Conservation (phyloP, 31 red algal species). For the Odonthalia washingtoniensis region DNA sequence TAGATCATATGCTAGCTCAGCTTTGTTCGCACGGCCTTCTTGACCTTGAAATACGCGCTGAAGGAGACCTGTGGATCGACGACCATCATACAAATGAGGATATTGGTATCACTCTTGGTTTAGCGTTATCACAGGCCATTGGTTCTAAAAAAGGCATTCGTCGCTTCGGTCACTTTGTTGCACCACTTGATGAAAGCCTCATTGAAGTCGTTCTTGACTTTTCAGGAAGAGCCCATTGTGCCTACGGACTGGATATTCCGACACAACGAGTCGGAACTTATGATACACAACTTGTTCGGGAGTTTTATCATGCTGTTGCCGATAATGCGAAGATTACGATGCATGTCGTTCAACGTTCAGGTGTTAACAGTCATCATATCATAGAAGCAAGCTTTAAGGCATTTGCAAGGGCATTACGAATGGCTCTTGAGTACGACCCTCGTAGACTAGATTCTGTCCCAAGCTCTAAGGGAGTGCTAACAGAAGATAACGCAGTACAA, state of each 20-base stretch:
- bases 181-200: slow-evolving; percentile 96
- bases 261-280: slow-evolving; percentile 89
- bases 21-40: slow-evolving; percentile 90
- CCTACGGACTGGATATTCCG: slow-evolving; percentile 76
- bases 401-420: slow-evolving; percentile 92
- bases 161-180: slow-evolving; percentile 92
- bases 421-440: slow-evolving; percentile 89
- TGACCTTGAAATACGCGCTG: slow-evolving; percentile 83
- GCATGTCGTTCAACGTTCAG: slow-evolving; percentile 85
- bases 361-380: slow-evolving; percentile 96
- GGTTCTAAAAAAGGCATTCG: slow-evolving; percentile 91
- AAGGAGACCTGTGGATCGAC: slow-evolving; percentile 96
- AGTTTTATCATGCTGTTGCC: slow-evolving; percentile 91
- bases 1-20: slow-evolving; percentile 98
- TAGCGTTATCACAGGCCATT: slow-evolving; percentile 86
- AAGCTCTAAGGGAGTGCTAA: slow-evolving; percentile 89
- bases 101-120: slow-evolving; percentile 91
- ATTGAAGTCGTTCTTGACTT: slow-evolving; percentile 96
- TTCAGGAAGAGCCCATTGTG: slow-evolving; percentile 72
- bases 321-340: slow-evolving; percentile 89
- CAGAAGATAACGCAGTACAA: slow-evolving; percentile 70
- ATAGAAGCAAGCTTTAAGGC: slow-evolving; percentile 98
- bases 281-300: slow-evolving; percentile 94
- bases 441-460: slow-evolving; percentile 73
- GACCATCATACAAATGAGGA: slow-evolving; percentile 99